Evolutionary conservation across 108 stramenopile genomes (phyloP), one percentile per base, ranked within the genome.

Genomic region (Chaetoceros muelleri): DNA sequence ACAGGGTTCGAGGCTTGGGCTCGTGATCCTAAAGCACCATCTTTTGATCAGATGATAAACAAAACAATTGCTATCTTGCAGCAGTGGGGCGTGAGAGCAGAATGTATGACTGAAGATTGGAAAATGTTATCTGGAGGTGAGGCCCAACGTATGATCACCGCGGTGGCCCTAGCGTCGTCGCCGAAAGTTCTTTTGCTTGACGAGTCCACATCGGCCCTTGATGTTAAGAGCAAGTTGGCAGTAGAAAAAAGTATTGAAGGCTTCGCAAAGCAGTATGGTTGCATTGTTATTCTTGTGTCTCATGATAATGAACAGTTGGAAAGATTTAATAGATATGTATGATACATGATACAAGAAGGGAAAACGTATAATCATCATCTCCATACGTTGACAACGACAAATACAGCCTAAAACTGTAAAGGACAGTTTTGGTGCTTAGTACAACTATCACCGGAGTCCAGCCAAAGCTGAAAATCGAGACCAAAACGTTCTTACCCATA

Each of bases 61-160:
- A 26, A 58, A 26, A 70, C 72, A 2, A 27, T 40, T 10, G 58
- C 59, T 0, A 65, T 71, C 46, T 58, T 75, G 19, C 24, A 55
- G 53, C 16, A 58, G 31, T 73, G 77, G 76, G 74, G 74, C 18
- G 53, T 73, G 58, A 31, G 10, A 5, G 3, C 17, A 24, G 10
- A 22, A 5, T 40, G 24, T 19, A 30, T 79, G 17, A 76, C 83
- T 44, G 69, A 72, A 52, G 62, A 67, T 2, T 90, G 88, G 91
- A 70, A 74, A 30, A 73, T 69, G 22, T 71, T 94, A 1, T 84
- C 82, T 1, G 92, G 92, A 1, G 92, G 88, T 28, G 87, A 90
- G 70, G 72, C 73, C n/a, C 93, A 94, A 61, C 67, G 89, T n/a
- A 60, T 78, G 27, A 48, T 75, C 16, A 58, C 91, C 55, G 89